Evolutionary conservation across 2,329 filamentous ascomycete species (phyloP).

Genomic region (Curvularia sp.): DNA sequence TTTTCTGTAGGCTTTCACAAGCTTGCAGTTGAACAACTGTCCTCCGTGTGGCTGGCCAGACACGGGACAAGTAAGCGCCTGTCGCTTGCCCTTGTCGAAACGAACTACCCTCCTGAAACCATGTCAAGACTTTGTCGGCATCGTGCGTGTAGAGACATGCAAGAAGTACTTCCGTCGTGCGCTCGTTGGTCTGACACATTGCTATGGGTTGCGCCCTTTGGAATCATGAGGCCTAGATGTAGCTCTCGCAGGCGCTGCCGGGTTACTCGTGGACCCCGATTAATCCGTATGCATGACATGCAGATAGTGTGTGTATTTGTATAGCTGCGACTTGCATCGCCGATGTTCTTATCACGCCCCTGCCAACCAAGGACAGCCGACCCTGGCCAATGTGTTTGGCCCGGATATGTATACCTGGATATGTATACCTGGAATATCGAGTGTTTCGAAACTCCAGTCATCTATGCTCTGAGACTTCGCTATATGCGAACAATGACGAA

Average conservation of each 20-base stretch:
- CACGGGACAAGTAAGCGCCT: slow-evolving; percentile 16
- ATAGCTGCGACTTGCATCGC: slow-evolving; percentile 7
- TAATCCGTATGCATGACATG: slow-evolving; percentile 13
- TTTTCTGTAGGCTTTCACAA: slow-evolving; percentile 13
- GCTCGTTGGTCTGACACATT: slow-evolving; percentile 8
- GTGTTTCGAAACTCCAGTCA: background rate
- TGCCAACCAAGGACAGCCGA: background rate
- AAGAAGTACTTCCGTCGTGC: slow-evolving; percentile 9
- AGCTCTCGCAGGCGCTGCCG: slow-evolving; percentile 13
- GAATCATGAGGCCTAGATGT: slow-evolving; percentile 14
- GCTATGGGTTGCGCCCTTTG: slow-evolving; percentile 8
- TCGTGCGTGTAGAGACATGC: slow-evolving; percentile 14
- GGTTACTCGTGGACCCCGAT: slow-evolving; percentile 9
- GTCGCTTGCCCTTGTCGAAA: slow-evolving; percentile 9
- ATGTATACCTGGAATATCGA: background rate
- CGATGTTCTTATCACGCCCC: slow-evolving; percentile 9
- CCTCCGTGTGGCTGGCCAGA: slow-evolving; percentile 14
- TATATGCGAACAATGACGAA: background rate
- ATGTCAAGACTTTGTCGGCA: slow-evolving; percentile 8
- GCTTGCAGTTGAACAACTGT: slow-evolving; percentile 17
- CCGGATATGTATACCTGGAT: background rate
- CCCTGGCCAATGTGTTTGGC: background rate
- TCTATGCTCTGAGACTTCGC: background rate
- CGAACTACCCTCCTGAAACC: slow-evolving; percentile 7
- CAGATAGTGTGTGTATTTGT: slow-evolving; percentile 7